phyloP scores from a whole-genome alignment of 140 eudicot genomes.

The Cichorium intybus region DNA sequence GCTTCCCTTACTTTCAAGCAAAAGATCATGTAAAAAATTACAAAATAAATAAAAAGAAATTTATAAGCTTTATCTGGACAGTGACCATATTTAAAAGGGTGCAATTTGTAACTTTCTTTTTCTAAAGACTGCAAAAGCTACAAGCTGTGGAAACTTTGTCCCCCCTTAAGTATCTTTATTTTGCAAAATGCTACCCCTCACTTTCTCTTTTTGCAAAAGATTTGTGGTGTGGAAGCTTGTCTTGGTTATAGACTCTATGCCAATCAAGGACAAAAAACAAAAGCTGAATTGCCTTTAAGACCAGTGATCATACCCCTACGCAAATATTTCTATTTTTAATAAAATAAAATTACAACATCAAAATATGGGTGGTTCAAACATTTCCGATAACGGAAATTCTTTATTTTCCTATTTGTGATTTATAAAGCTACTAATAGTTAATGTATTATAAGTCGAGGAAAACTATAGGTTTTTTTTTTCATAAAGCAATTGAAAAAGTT shows the following conservation, averaged over 20 bases:
- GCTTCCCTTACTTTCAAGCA: conserved; percentile 72
- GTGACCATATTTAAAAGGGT: conserved; percentile 59
- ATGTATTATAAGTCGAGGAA: no score
- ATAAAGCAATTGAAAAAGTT: no score
- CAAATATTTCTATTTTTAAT: no score
- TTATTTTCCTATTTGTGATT: no score
- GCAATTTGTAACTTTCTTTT: conserved; percentile 40
- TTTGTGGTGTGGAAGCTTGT: conserved; percentile 57
- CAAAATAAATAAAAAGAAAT: conserved; percentile 25
- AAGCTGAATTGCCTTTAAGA: conserved; percentile 54
- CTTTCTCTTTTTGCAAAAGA: conserved; percentile 34
- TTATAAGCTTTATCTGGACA: conserved; percentile 48
- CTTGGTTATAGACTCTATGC: conserved; percentile 39
- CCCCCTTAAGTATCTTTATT: conserved; percentile 54
- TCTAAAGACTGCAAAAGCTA: conserved; percentile 79
- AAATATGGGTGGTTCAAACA: no score
- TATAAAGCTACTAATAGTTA: no score
- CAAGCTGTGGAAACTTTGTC: conserved; percentile 90
- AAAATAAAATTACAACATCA: no score
- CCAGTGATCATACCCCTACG: conserved; percentile 17
- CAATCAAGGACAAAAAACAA: conserved; percentile 42
- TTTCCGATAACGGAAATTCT: no score
- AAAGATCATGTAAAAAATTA: conserved; percentile 33
- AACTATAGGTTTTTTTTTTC: no score
- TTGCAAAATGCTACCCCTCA: conserved; percentile 34